Conservation (phyloP, 1,139 yeast genomes). For the Saccharomycopsis phalli region DNA sequence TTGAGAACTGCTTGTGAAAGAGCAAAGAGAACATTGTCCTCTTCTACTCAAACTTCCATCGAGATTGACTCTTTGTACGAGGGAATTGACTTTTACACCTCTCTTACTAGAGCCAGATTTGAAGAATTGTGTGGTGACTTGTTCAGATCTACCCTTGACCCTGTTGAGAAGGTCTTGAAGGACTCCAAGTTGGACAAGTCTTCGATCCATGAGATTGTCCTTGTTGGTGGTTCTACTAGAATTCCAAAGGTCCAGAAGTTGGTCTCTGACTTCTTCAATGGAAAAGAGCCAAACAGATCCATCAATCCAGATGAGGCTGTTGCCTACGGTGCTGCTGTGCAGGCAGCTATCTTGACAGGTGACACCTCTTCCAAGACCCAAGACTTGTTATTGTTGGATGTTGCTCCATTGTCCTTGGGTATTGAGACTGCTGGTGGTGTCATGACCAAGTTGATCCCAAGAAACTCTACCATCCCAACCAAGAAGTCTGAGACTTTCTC, state of each 20-base stretch:
- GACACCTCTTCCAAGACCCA: slow-evolving; percentile 68
- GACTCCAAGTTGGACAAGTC: slow-evolving; percentile 74
- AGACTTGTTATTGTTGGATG: slow-evolving; percentile 80
- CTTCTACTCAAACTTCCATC: slow-evolving; percentile 78
- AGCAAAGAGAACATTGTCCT: slow-evolving; percentile 89
- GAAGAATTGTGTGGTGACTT: slow-evolving; percentile 79
- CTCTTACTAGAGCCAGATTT: slow-evolving; percentile 85
- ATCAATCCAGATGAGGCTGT: slow-evolving; percentile 94
- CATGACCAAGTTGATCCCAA: slow-evolving; percentile 92
- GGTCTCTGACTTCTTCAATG: slow-evolving; percentile 80
- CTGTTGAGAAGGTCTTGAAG: slow-evolving; percentile 79
- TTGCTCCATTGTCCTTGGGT: slow-evolving; percentile 82
- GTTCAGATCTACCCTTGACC: slow-evolving; percentile 79
- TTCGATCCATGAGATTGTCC: slow-evolving; percentile 74
- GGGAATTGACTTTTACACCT: slow-evolving; percentile 75
- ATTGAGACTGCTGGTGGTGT: slow-evolving; percentile 95
- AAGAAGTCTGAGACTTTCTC: slow-evolving; percentile 95
- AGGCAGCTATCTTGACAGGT: slow-evolving; percentile 98
- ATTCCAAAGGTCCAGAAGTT: slow-evolving; percentile 88
- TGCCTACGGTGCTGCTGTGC: slow-evolving; percentile 99
- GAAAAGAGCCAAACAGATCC: slow-evolving; percentile 83
- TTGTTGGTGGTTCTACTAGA: slow-evolving; percentile 92
- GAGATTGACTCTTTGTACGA: slow-evolving; percentile 77
- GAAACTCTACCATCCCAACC: slow-evolving; percentile 95
- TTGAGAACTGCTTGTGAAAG: slow-evolving; percentile 94